Evolutionary conservation across 2,329 filamentous ascomycete species (phyloP).

Genomic region (Cercospora berteroae): DNA sequence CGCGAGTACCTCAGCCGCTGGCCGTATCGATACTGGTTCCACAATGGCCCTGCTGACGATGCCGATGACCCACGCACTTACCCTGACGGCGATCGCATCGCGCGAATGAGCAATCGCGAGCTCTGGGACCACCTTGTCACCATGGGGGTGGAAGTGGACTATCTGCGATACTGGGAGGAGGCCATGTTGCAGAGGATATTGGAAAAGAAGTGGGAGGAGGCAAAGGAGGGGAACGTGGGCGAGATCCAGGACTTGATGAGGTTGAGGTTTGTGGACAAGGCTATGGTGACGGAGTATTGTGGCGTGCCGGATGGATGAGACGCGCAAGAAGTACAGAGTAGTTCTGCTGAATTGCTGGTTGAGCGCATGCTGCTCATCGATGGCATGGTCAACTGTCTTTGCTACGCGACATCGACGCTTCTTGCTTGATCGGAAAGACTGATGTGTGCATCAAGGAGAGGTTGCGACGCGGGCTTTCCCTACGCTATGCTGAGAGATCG

Average conservation of each 20-base stretch:
- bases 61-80: not conserved
- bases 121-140: not conserved
- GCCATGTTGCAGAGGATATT: not conserved
- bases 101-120: not conserved
- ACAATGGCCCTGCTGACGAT: not conserved
- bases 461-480: not conserved
- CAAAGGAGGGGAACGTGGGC: not conserved
- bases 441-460: not conserved
- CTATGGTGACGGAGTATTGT: conserved; percentile 5
- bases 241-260: conserved; percentile 11
- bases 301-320: not conserved
- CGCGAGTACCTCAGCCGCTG: not conserved
- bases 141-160: not conserved
- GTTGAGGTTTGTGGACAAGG: conserved; percentile 8
- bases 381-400: not conserved
- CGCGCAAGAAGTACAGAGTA: not conserved
- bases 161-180: not conserved
- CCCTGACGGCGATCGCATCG: not conserved
- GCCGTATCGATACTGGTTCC: not conserved
- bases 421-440: not conserved
- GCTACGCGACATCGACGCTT: not conserved
- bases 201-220: conserved; percentile 10
- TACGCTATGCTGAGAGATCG: not conserved
- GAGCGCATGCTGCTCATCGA: not conserved
- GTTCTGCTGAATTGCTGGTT: not conserved